A percentile compares a stretch with the other conserved stretches of the same genome.
phyloP scores from a whole-genome alignment of 1,284 basidiomycete species.

The Phlebopus sp. region DNA sequence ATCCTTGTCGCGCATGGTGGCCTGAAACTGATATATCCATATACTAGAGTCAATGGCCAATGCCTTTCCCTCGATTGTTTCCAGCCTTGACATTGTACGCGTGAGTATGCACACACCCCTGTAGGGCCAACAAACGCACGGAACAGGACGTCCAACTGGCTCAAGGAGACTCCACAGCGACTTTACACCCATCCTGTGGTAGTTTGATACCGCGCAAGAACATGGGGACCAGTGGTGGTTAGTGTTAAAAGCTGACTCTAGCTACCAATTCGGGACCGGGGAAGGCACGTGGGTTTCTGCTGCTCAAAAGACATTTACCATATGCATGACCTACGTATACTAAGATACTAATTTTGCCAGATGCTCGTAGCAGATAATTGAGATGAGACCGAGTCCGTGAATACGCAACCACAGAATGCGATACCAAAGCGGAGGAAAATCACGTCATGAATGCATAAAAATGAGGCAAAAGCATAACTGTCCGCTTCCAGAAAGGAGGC shows the following conservation, averaged over 20 bases:
- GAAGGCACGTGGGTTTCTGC: background rate
- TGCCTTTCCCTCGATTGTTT: slow-evolving; percentile 86
- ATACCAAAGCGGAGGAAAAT: slow-evolving; percentile 17
- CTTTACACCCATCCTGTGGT: slow-evolving; percentile 82
- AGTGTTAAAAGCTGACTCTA: background rate
- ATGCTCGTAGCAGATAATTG: slow-evolving; percentile 15
- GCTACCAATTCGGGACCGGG: background rate
- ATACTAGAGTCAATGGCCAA: slow-evolving; percentile 98
- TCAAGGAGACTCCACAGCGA: slow-evolving; percentile 90
- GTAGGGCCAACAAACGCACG: slow-evolving; percentile 48
- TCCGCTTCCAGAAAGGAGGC: slow-evolving; percentile 2
- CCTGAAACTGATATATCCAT: slow-evolving; percentile 99
- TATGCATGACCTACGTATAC: too few species aligned
- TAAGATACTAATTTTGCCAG: too few species aligned
- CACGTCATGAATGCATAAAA: slow-evolving; percentile 16
- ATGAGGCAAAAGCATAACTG: slow-evolving; percentile 2
- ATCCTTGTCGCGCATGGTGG: slow-evolving; percentile 98
- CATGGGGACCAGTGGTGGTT: background rate
- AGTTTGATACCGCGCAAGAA: background rate
- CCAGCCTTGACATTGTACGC: slow-evolving; percentile 54
- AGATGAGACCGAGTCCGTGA: slow-evolving; percentile 17
- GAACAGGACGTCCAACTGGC: slow-evolving; percentile 86
- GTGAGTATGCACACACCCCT: slow-evolving; percentile 7
- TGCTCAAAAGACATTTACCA: slow-evolving; percentile 10
- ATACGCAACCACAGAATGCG: slow-evolving; percentile 13